These are phyloP conservation scores for Globisporangium rhizosaccharum DNA, from an alignment of 352 stramenopile species.

Conservation along the genomic window DNA sequence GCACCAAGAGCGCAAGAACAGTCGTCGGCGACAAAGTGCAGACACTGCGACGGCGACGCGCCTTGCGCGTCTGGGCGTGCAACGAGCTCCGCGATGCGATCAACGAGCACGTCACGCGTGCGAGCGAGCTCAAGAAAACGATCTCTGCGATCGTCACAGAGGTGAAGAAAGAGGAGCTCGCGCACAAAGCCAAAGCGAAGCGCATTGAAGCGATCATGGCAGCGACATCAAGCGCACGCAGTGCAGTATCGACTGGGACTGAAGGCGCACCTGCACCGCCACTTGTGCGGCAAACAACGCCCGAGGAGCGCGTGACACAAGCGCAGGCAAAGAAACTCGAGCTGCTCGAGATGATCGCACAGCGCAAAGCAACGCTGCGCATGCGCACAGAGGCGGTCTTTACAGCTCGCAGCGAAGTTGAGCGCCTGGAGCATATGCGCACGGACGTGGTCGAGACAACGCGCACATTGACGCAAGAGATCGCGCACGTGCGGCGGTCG, in stretches of 20 bases:
- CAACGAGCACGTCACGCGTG: constrained; percentile 46
- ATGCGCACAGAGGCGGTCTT: constrained; percentile 58
- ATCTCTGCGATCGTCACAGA: constrained; percentile 34
- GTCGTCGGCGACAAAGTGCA: constrained; percentile 31
- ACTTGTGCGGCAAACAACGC: neutral
- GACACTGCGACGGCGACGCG: constrained; percentile 34
- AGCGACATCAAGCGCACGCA: neutral
- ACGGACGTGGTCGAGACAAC: constrained; percentile 18
- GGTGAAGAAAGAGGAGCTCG: constrained; percentile 51
- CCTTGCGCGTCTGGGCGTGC: constrained; percentile 52
- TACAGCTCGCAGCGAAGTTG: constrained; percentile 38
- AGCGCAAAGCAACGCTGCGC: constrained; percentile 26
- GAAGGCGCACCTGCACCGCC: neutral
- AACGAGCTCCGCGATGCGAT: constrained; percentile 40
- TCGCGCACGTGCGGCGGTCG: constrained; percentile 36
- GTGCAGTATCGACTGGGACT: too few species aligned
- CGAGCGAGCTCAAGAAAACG: constrained; percentile 60
- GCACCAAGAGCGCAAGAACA: neutral
- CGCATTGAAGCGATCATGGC: constrained; percentile 29
- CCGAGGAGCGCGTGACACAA: constrained; percentile 1
- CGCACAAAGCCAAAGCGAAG: constrained; percentile 45
- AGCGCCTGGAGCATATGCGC: constrained; percentile 26
- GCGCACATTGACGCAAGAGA: constrained; percentile 27
- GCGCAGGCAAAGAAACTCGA: constrained; percentile 7
- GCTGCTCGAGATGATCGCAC: constrained; percentile 23